Conservation (phyloP, 169 alveolate species). For the Cryptosporidium viatorum region DNA sequence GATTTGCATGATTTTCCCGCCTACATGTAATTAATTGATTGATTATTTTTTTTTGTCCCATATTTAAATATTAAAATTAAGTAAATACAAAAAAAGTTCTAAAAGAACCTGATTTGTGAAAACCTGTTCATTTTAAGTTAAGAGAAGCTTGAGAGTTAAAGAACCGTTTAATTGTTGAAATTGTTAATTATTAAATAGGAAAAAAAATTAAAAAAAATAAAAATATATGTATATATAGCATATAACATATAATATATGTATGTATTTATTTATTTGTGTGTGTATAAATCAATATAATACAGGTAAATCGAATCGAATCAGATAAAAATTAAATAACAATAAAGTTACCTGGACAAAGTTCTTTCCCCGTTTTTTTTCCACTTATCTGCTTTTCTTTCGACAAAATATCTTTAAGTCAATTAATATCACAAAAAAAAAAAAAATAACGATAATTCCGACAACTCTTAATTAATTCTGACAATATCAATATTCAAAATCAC, state of each 20-base stretch:
- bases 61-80: background rate
- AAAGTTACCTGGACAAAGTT: background rate
- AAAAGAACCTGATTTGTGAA: background rate
- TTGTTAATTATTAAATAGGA: too few species aligned
- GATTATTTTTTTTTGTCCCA: background rate
- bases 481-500: background rate
- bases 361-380: background rate
- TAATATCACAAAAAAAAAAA: background rate
- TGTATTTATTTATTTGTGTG: background rate
- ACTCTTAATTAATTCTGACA: background rate
- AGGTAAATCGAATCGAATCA: background rate
- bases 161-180: background rate
- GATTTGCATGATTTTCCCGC: conserved; percentile 50
- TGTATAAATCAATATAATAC: background rate
- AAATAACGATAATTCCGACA: background rate
- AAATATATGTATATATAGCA: too few species aligned
- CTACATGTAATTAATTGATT: conserved; percentile 23
- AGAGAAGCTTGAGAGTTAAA: background rate
- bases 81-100: too few species aligned
- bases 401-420: background rate
- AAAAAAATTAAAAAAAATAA: too few species aligned
- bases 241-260: too few species aligned
- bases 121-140: background rate
- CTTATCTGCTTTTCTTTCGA: background rate
- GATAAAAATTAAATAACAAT: background rate